These are phyloP conservation scores for Geotrichum phurueaensis DNA, from an alignment of 1,139 yeast species.

Conservation along the genomic window DNA sequence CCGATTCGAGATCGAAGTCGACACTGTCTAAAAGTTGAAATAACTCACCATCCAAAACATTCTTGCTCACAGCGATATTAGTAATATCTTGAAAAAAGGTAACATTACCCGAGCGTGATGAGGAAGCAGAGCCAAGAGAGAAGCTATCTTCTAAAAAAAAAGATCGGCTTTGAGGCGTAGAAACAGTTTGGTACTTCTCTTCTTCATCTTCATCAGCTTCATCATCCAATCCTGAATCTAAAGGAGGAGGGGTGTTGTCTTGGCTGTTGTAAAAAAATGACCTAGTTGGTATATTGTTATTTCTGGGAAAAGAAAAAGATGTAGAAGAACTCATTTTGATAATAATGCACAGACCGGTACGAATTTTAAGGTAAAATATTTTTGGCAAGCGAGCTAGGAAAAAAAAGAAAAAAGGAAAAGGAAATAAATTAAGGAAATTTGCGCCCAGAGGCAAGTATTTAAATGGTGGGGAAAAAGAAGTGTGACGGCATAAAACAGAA, in stretches of 20 bases:
- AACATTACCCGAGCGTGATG: not conserved
- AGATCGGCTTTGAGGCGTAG: not conserved
- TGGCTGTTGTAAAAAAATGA: too few species aligned
- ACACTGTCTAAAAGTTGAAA: too few species aligned
- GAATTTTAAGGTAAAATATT: too few species aligned
- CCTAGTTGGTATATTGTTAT: not conserved
- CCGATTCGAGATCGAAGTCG: not conserved
- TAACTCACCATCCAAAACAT: not conserved
- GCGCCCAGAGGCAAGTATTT: not conserved
- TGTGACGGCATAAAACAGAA: not conserved
- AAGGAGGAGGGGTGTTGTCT: conserved; percentile 10
- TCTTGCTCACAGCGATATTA: not conserved
- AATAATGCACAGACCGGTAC: not conserved
- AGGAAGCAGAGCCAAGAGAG: not conserved
- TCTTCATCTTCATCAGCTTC: conserved; percentile 12
- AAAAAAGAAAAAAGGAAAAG: not conserved
- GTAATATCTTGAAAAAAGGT: not conserved
- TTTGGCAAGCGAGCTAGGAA: too few species aligned
- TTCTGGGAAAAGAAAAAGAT: not conserved
- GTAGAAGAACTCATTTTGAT: not conserved
- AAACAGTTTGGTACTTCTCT: not conserved
- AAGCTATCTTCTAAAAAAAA: not conserved
- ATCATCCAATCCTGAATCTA: not conserved
- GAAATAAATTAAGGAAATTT: not conserved
- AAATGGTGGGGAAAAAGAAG: not conserved